Evolutionary conservation across 2,329 filamentous ascomycete genomes (phyloP).

Genomic region (Malbranchea zuffiana): DNA sequence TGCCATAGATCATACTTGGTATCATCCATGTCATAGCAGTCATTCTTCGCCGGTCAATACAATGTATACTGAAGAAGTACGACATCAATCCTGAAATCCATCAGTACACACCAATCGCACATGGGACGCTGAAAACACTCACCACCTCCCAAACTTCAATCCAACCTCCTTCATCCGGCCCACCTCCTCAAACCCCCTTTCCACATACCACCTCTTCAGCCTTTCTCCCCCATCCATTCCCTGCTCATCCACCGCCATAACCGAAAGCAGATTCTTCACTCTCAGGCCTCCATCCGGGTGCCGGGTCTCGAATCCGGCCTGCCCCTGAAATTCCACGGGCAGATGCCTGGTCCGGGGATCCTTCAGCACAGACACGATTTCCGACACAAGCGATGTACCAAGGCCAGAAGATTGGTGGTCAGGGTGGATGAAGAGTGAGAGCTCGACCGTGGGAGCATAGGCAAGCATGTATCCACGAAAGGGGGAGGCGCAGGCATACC

Average conservation of each 20-base stretch:
- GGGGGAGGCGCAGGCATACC: slow-evolving; percentile 27
- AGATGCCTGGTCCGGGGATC: slow-evolving; percentile 18
- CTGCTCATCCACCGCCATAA: slow-evolving; percentile 31
- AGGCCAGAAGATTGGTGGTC: slow-evolving; percentile 24
- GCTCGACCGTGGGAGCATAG: slow-evolving; percentile 33
- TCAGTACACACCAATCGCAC: not conserved
- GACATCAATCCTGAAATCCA: slow-evolving; percentile 8
- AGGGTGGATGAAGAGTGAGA: slow-evolving; percentile 31
- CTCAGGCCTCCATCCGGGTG: slow-evolving; percentile 16
- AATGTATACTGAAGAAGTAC: too few species aligned
- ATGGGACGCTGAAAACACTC: slow-evolving; percentile 15
- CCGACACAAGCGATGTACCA: slow-evolving; percentile 24
- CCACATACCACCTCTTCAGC: slow-evolving; percentile 29
- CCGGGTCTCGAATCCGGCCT: slow-evolving; percentile 11
- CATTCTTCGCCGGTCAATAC: too few species aligned
- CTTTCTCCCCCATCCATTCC: slow-evolving; percentile 23
- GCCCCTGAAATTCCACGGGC: slow-evolving; percentile 15
- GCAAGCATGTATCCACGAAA: slow-evolving; percentile 28
- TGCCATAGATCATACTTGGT: too few species aligned
- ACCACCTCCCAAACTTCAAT: slow-evolving; percentile 30
- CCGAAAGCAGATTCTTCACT: slow-evolving; percentile 27
- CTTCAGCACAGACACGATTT: slow-evolving; percentile 22
- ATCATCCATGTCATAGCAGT: too few species aligned
- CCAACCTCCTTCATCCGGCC: slow-evolving; percentile 31
- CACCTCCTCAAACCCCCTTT: slow-evolving; percentile 30